These are phyloP conservation scores for Claviceps arundinis DNA, from an alignment of 2,329 filamentous ascomycete species.

Conservation along the genomic window DNA sequence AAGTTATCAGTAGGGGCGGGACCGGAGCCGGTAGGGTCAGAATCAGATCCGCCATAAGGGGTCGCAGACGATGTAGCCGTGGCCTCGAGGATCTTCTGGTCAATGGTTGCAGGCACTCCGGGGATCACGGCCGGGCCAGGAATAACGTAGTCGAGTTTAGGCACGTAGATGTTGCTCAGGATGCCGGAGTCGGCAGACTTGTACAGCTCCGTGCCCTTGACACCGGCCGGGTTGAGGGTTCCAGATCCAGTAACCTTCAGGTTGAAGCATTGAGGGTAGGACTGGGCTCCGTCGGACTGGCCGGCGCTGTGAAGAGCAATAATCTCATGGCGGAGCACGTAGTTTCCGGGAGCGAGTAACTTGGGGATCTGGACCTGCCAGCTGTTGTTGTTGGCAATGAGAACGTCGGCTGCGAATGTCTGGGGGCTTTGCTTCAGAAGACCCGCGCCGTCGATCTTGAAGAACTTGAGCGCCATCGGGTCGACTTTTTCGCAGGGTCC, in stretches of 20 bases:
- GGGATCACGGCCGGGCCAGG: conserved; percentile 18
- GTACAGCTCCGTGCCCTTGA: conserved; percentile 24
- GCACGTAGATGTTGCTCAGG: conserved; percentile 21
- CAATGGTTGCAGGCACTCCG: conserved; percentile 14
- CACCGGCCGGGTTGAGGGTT: conserved; percentile 17
- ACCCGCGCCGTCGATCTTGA: conserved; percentile 31
- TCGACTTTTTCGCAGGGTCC: conserved; percentile 27
- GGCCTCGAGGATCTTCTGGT: conserved; percentile 13
- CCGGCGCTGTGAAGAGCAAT: conserved; percentile 37
- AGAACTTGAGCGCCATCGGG: conserved; percentile 29
- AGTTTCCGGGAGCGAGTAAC: conserved; percentile 34
- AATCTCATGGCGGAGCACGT: conserved; percentile 42
- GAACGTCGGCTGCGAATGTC: conserved; percentile 27
- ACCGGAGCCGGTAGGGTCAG: too few species aligned
- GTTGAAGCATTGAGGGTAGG: conserved; percentile 41
- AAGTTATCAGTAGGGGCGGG: not conserved
- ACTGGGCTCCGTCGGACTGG: conserved; percentile 30
- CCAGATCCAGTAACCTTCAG: conserved; percentile 31
- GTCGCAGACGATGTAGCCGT: conserved; percentile 9
- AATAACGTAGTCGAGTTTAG: conserved; percentile 15
- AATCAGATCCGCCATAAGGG: not conserved
- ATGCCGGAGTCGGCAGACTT: conserved; percentile 21
- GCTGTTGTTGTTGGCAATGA: conserved; percentile 37
- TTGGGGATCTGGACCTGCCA: conserved; percentile 37
- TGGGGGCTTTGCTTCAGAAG: conserved; percentile 22